Base-by-base conservation (phyloP, 1,139 yeast genomes). In the Yamadazyma triangularis region DNA sequence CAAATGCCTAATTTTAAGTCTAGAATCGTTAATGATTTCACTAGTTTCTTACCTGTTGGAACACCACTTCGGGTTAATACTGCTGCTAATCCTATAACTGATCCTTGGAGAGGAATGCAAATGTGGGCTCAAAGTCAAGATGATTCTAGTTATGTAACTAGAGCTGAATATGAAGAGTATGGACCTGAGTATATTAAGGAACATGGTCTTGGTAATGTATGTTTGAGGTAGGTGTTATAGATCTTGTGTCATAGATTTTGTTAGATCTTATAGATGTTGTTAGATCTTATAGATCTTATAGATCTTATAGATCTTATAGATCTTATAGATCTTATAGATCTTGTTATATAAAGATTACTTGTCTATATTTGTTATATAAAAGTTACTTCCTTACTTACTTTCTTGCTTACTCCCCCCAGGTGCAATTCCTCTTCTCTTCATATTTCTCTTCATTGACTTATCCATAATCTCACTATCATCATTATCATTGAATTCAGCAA, bases 41-140 rank as follows among this genome's bases (percentile, higher is more conserved):
- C 75, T 4, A 60, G 77, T 10, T 73, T 83, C 40, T 60, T 91
- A 33, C 97, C 98, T 0, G 71, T 70, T 1, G 84, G 77, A 1
- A 64, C 83, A 0, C 72, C 77, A 1, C 56, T 89, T 25, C 61
- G 66, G 9, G 84, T 89, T 1, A 63, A 81, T 31, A 53, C 59
- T 11, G 95, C 96, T 0, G 42, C 56, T 4, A 78, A 86, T 49
- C 88, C 95, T 2, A 46, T 75, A 2, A 51, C 73, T 26, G 98
- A 91, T 56, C 77, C 96, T 1, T 93, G 98, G 98, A 78, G 70
- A 43, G 98, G 98, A 14, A 89, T 93, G 95, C 79, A 86, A 14
- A 73, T 74, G 45, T 85, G 95, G 85, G 68, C 93, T 2, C 49
- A 52, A 3, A 60, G 70, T 18, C 62, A 58, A 2, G 77, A 73